Conservation (phyloP, 2,329 filamentous ascomycete genomes). For the Phaeosphaeriaceae sp. region DNA sequence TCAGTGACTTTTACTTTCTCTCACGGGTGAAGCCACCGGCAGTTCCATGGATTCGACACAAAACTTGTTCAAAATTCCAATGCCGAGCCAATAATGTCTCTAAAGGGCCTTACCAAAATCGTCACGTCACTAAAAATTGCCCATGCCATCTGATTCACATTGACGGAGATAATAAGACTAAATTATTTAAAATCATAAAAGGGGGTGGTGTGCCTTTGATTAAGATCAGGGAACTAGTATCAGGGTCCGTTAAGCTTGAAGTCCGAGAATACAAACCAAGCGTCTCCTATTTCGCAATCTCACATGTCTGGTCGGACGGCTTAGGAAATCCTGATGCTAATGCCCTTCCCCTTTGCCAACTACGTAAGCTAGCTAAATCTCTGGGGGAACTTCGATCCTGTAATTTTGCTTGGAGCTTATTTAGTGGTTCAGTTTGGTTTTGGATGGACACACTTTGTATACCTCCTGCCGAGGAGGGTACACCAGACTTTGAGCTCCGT, state of each 20-base stretch:
- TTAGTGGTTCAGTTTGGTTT: not conserved
- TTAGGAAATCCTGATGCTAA: not conserved
- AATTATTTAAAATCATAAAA: not conserved
- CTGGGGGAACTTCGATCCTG: not conserved
- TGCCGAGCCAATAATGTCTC: not conserved
- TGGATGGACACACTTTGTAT: not conserved
- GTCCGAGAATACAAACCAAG: not conserved
- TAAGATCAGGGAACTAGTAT: not conserved
- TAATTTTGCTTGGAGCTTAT: not conserved
- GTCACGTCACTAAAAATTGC: not conserved
- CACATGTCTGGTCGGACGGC: not conserved
- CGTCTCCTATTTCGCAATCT: not conserved
- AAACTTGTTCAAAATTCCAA: not conserved
- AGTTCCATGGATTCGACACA: not conserved
- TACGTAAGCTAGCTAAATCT: not conserved
- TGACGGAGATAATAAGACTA: not conserved
- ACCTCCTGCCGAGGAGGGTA: not conserved
- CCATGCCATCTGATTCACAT: not conserved
- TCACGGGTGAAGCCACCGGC: not conserved
- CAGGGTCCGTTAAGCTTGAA: not conserved
- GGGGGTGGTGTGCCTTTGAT: not conserved
- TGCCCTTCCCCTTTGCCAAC: not conserved
- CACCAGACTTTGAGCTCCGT: not conserved
- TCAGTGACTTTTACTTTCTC: not conserved
- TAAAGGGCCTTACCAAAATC: not conserved